Evolutionary conservation across 331 rosid genomes (phyloP), one percentile per base, ranked within the genome.

Genomic region (Dryas integrifolia): DNA sequence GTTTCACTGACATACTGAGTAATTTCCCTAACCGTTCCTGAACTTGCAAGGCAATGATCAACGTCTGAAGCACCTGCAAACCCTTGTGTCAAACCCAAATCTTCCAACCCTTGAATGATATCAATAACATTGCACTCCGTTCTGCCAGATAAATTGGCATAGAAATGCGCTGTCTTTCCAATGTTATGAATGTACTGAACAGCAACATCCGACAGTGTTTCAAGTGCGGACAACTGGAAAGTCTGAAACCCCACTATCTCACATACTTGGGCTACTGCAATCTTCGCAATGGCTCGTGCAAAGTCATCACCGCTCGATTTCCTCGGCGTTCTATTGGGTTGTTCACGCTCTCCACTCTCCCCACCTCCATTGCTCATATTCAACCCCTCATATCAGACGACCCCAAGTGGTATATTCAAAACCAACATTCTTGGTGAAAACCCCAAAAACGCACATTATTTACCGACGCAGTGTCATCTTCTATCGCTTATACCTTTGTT

Each of bases 301-400:
- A 84, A 90, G 53, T 88, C 97, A 62, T 90, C 89, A 12, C 85
- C 86, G 4, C 88, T 84, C 3, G 62, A 73, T 77, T 77, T 88
- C 75, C 84, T 86, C 57, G 67, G 62, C 7, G 77, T 67, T 72
- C 56, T 57, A 56, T 63, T 69, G 53, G 84, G 77, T 77, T 88
- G 86, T 73, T 87, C 85, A 82, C 77, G 86, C 78, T 80, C 90
- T 81, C 85, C 97, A 81, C 82, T 84, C 92, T 85, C 91, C 88
- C 90, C 90, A 81, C 83, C 88, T 44, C 97, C 97, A 92, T 92
- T 74, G 86, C 82, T 89, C 98, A 92, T 92, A 87, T 92, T 92
- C 92, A 90, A 90, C 79, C 73, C 92, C 82, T 85, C 98, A 87
- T 86, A 85, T 87, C 92, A 88, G 86, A 65, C 75, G 76, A 86